Base-by-base conservation (phyloP, 306 rosid genomes). In the Citrullus colocynthis region DNA sequence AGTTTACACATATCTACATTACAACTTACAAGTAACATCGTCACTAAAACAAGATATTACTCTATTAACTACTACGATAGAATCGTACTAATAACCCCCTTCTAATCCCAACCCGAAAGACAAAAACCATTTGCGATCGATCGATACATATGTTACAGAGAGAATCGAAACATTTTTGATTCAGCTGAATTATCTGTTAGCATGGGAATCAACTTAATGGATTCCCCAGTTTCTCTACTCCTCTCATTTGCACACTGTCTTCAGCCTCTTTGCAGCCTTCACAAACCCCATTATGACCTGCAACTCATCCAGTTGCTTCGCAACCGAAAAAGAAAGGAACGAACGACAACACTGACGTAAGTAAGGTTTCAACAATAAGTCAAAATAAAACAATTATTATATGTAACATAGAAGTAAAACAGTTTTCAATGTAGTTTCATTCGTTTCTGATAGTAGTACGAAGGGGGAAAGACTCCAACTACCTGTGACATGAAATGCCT, bases 401-500 rank as follows among this genome's bases (percentile, higher is more conserved):
- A 15, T 12, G 10, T 2, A 24, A 44, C 21, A 20, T 9, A 3
- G 48, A 36, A 15, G 48, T 21, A 75, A 37, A 82, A 34, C 41
- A 72, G 78, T 58, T 60, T 34, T 73, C 34, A 58, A 51, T 14
- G 58, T 13, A 72, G 20, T 32, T 32, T 32, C 4, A 32, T 32
- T 32, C 36, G 36, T 32, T 32, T 32, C 36, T 32, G 36, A 32
- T 32, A 32, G 36, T 3, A 3, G 36, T 32, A 32, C 28, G 16
- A 49, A 39, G 14, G 64, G 60, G 49, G 39, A 55, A 39, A 20
- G n/a, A 37, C 30, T 52, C 7, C 80, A 48, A 82, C 66, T 88
- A 95, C 99, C 99, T 89, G 99, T 6, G 99, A 90, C 97, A 90
- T 88, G 88, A 95, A 95, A 86, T 95, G 99, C 92, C 99, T 92